These are phyloP conservation scores for Stachybotrys chartarum DNA, from an alignment of 2,329 filamentous ascomycete genomes.

Conservation along the genomic window DNA sequence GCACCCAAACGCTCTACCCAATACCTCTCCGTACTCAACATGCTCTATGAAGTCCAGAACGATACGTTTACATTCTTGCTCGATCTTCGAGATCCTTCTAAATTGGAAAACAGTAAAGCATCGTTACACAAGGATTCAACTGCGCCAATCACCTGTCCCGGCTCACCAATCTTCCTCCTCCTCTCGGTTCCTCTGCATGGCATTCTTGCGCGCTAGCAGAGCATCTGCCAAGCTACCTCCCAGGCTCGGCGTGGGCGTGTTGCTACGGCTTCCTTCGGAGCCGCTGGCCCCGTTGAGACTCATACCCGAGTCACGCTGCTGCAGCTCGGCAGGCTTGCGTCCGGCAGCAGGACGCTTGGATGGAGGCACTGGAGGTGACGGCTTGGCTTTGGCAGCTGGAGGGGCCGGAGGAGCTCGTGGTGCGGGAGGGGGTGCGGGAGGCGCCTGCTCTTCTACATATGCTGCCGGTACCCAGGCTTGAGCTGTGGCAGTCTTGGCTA, in stretches of 20 bases:
- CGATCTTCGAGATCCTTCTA: constrained; percentile 5
- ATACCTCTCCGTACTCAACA: too few species aligned
- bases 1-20: too few species aligned
- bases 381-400: constrained; percentile 50
- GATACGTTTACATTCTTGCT: too few species aligned
- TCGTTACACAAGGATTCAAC: constrained; percentile 9
- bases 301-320: constrained; percentile 66
- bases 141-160: neutral
- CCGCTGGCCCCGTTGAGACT: constrained; percentile 51
- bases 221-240: constrained; percentile 72
- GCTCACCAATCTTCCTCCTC: constrained; percentile 64
- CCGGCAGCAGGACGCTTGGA: constrained; percentile 69
- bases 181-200: constrained; percentile 63
- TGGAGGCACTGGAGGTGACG: constrained; percentile 69
- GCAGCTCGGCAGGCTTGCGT: constrained; percentile 63
- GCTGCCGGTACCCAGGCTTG: constrained; percentile 93
- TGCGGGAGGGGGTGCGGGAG: constrained; percentile 48
- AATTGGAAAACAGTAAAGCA: constrained; percentile 13
- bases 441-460: constrained; percentile 80
- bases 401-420: constrained; percentile 60
- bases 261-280: constrained; percentile 57
- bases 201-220: constrained; percentile 67
- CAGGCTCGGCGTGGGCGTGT: constrained; percentile 64
- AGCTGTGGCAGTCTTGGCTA: constrained; percentile 65
- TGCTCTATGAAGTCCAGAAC: too few species aligned